Percentiles rank a stretch among this genome's conserved stretches.
phyloP scores from a whole-genome alignment of 2,329 filamentous ascomycete genomes.

The Trichophaea hybrida region DNA sequence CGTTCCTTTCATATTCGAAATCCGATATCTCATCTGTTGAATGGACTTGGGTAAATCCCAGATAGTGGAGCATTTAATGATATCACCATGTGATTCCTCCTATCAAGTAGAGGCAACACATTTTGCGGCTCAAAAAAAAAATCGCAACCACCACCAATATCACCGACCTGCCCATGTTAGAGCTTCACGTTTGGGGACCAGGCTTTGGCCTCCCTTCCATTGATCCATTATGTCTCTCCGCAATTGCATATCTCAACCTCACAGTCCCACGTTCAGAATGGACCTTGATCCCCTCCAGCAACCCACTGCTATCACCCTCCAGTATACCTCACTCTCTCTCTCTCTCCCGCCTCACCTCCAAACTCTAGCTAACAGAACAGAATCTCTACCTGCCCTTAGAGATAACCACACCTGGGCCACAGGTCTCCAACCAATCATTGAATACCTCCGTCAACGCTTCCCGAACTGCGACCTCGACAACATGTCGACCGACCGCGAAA shows the following conservation, averaged over 20 bases:
- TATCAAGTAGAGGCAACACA: too few relatives aligned
- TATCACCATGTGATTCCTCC: too few relatives aligned
- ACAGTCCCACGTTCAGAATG: constrained; percentile 47
- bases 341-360: background rate
- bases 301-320: constrained; percentile 55
- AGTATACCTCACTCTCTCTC: constrained; percentile 37
- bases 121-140: background rate
- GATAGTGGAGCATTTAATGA: too few relatives aligned
- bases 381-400: constrained; percentile 42
- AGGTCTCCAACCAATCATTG: constrained; percentile 48
- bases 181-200: constrained; percentile 81
- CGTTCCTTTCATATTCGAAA: too few relatives aligned
- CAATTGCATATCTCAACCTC: constrained; percentile 59
- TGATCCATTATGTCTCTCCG: constrained; percentile 76
- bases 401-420: constrained; percentile 41
- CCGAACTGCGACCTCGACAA: constrained; percentile 15
- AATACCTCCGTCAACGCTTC: constrained; percentile 38
- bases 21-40: too few relatives aligned
- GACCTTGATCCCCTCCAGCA: constrained; percentile 58
- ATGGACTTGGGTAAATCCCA: too few relatives aligned
- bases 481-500: constrained; percentile 9
- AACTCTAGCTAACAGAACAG: constrained; percentile 29
- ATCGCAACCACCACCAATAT: background rate
- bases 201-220: constrained; percentile 82
- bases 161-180: constrained; percentile 35